A percentile compares a stretch with the other conserved stretches of the same genome.
phyloP scores from a whole-genome alignment of 768 basidiomycete species.

The Calocybe cyanea region DNA sequence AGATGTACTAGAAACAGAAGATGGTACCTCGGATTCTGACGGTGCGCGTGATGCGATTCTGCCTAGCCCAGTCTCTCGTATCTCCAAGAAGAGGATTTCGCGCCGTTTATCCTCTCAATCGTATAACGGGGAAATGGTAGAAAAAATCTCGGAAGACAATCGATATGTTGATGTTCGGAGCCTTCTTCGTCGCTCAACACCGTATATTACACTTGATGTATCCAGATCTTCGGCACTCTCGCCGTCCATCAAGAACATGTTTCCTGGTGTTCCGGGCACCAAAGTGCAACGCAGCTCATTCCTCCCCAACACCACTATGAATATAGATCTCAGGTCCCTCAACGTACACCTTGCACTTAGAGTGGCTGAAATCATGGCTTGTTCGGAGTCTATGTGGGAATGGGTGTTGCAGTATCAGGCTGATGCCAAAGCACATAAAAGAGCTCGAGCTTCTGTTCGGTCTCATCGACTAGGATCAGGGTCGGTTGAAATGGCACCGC shows the following conservation, averaged over 20 bases:
- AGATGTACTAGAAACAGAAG: constrained; percentile 13
- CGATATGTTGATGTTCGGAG: constrained; percentile 32
- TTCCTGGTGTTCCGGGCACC: constrained; percentile 14
- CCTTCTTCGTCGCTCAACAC: constrained; percentile 35
- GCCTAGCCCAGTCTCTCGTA: constrained; percentile 23
- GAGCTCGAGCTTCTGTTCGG: constrained; percentile 1
- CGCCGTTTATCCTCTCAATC: constrained; percentile 16
- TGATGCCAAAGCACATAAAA: constrained; percentile 8
- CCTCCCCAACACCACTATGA: constrained; percentile 51
- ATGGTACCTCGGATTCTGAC: constrained; percentile 27
- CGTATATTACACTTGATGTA: constrained; percentile 46
- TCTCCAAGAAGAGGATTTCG: constrained; percentile 17
- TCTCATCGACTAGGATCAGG: constrained; percentile 10
- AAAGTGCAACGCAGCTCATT: constrained; percentile 24
- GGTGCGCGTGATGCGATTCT: constrained; percentile 33
- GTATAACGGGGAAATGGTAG: constrained; percentile 14
- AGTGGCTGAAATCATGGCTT: constrained; percentile 62
- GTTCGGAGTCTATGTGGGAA: constrained; percentile 79
- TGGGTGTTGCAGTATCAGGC: constrained; percentile 56
- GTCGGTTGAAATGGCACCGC: constrained; percentile 10
- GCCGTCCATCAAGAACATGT: constrained; percentile 31
- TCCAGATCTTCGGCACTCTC: constrained; percentile 38
- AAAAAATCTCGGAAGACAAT: constrained; percentile 20
- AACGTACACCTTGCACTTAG: constrained; percentile 63
- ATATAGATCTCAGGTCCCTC: constrained; percentile 54